A percentile compares a stretch with the other conserved stretches of the same genome.
Conservation (phyloP, 1,139 yeast species). For the Kodamaea sp. region DNA sequence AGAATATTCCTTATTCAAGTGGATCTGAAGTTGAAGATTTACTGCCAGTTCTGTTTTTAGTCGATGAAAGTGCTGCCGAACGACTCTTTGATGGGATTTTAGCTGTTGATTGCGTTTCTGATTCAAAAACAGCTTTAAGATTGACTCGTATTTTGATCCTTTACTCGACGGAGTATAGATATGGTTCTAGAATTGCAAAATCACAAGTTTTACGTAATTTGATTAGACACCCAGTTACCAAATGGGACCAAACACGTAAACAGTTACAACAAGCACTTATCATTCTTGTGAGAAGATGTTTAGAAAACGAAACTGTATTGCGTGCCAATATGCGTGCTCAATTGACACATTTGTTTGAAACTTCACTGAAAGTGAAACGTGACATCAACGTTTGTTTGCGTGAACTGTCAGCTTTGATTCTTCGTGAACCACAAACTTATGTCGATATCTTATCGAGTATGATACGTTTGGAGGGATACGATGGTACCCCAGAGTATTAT, state of each 20-base stretch:
- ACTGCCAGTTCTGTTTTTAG: conserved; percentile 9
- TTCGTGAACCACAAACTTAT: conserved; percentile 57
- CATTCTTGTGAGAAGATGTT: conserved; percentile 61
- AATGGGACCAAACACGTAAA: conserved; percentile 8
- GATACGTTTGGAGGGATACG: conserved; percentile 47
- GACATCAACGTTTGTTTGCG: conserved; percentile 54
- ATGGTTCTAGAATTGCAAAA: conserved; percentile 37
- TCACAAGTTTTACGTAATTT: conserved; percentile 34
- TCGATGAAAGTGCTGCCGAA: conserved; percentile 29
- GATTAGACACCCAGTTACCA: conserved; percentile 13
- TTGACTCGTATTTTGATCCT: conserved; percentile 51
- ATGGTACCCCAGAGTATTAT: conserved; percentile 27
- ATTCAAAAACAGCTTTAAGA: conserved; percentile 47
- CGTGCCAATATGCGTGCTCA: conserved; percentile 44
- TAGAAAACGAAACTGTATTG: conserved; percentile 57
- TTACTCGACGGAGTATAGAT: conserved; percentile 44
- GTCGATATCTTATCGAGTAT: conserved; percentile 50
- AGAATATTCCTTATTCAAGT: conserved; percentile 37
- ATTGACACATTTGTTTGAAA: conserved; percentile 35
- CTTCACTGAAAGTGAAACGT: conserved; percentile 23
- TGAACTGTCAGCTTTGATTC: conserved; percentile 52
- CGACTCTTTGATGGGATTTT: conserved; percentile 44
- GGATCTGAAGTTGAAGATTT: conserved; percentile 11
- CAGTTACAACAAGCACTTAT: conserved; percentile 20
- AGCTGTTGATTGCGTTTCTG: conserved; percentile 34